Percentiles rank a stretch among this genome's conserved stretches.
These are phyloP conservation scores for Fusarium sp. DNA, from an alignment of 2,329 filamentous ascomycete genomes.

Conservation along the genomic window DNA sequence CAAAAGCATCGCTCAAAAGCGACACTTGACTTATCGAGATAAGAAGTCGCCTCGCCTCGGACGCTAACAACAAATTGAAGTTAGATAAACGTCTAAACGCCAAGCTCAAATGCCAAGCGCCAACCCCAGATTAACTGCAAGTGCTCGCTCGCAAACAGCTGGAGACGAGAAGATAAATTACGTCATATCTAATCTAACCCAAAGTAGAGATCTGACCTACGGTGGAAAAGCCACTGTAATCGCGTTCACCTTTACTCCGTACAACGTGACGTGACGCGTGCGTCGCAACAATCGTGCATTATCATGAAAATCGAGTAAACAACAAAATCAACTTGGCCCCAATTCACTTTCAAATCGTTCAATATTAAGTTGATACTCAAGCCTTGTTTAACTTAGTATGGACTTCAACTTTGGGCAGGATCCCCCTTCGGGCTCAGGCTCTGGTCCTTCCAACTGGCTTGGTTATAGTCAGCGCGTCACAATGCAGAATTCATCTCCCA, in stretches of 20 bases:
- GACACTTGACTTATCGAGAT: background rate
- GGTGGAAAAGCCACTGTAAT: constrained; percentile 5
- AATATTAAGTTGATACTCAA: background rate
- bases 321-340: constrained; percentile 22
- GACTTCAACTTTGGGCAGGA: constrained; percentile 37
- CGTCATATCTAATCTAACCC: constrained; percentile 8
- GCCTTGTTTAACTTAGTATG: constrained; percentile 21
- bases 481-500: constrained; percentile 36
- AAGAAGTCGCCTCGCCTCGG: background rate
- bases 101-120: constrained; percentile 27
- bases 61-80: background rate
- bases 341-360: background rate
- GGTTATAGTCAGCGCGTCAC: constrained; percentile 35
- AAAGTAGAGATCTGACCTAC: background rate
- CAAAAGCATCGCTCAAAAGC: background rate
- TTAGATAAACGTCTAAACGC: constrained; percentile 5
- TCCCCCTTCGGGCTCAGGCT: constrained; percentile 26
- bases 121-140: constrained; percentile 29
- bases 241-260: background rate
- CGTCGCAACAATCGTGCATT: constrained; percentile 24
- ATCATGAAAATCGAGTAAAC: constrained; percentile 25
- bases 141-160: constrained; percentile 14
- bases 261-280: background rate
- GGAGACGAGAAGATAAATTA: background rate
- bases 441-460: constrained; percentile 37